Conservation (phyloP, 768 basidiomycete species). For the Boletus rubroflammeus region DNA sequence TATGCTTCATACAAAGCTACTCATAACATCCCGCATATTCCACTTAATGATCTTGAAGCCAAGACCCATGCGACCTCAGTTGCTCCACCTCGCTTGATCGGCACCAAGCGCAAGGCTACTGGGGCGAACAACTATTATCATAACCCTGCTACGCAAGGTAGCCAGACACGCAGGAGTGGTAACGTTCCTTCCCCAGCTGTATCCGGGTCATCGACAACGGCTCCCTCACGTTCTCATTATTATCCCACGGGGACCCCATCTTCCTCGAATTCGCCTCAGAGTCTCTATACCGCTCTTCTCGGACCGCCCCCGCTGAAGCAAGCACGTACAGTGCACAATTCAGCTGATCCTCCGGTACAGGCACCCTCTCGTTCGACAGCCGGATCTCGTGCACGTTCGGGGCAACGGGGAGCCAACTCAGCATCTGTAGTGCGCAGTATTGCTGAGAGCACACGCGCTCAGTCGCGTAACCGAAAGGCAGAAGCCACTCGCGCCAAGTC, state of each 20-base stretch:
- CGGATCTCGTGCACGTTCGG: constrained; percentile 29
- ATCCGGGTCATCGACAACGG: constrained; percentile 24
- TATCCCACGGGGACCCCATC: constrained; percentile 36
- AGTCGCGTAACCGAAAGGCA: constrained; percentile 41
- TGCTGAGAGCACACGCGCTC: constrained; percentile 45
- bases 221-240: constrained; percentile 42
- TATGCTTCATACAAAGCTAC: constrained; percentile 84
- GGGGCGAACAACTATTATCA: constrained; percentile 44
- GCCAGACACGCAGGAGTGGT: constrained; percentile 35
- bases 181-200: constrained; percentile 41
- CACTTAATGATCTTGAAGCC: constrained; percentile 70
- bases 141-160: constrained; percentile 50
- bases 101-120: constrained; percentile 54
- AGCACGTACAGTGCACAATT: constrained; percentile 77
- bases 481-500: constrained; percentile 35
- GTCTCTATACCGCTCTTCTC: constrained; percentile 69
- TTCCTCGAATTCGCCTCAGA: constrained; percentile 47
- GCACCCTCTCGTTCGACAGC: constrained; percentile 37
- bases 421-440: constrained; percentile 37
- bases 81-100: constrained; percentile 49
- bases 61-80: constrained; percentile 45
- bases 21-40: constrained; percentile 63
- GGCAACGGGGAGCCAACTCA: constrained; percentile 14
- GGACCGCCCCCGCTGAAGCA: constrained; percentile 74
- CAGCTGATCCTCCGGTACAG: constrained; percentile 62